Evolutionary conservation across 2,329 filamentous ascomycete genomes (phyloP).

Genomic region (Dothidotthia symphoricarpi): DNA sequence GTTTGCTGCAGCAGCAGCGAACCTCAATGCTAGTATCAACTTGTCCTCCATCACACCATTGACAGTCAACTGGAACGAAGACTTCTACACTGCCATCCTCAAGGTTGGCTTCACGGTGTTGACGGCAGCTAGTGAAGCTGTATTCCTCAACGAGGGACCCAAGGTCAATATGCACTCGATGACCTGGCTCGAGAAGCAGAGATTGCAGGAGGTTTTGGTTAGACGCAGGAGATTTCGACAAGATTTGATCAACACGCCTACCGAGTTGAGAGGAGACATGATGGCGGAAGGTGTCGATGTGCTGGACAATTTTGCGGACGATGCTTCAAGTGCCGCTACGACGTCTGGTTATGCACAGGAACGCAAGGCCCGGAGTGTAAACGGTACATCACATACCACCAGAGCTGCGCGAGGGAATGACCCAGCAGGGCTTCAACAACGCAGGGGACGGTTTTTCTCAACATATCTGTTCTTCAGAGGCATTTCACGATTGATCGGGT

Average conservation of each 20-base stretch:
- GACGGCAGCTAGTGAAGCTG: conserved; percentile 91
- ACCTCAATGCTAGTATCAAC: conserved; percentile 89
- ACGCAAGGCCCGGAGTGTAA: conserved; percentile 56
- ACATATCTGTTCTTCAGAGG: conserved; percentile 73
- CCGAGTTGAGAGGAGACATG: conserved; percentile 44
- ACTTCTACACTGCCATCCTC: conserved; percentile 90
- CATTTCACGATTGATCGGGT: conserved; percentile 65
- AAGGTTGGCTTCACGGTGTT: conserved; percentile 84
- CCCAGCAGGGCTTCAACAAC: conserved; percentile 76
- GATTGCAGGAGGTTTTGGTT: conserved; percentile 70
- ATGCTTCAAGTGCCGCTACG: conserved; percentile 23
- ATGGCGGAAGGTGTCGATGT: conserved; percentile 38
- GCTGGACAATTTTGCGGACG: conserved; percentile 39
- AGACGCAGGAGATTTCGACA: conserved; percentile 43
- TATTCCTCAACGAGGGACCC: conserved; percentile 88
- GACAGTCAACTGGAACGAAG: conserved; percentile 79
- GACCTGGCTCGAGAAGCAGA: conserved; percentile 91
- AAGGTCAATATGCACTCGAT: conserved; percentile 69
- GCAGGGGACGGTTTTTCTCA: conserved; percentile 75
- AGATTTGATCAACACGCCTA: conserved; percentile 40
- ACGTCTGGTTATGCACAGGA: conserved; percentile 64
- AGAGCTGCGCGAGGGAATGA: conserved; percentile 44
- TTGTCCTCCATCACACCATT: conserved; percentile 66
- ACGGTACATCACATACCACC: conserved; percentile 20
- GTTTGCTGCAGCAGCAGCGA: conserved; percentile 70